A percentile compares a stretch with the other conserved stretches of the same genome.
Evolutionary conservation across 148 eudicot genomes (phyloP).

Genomic region (Heliosperma pusillum): DNA sequence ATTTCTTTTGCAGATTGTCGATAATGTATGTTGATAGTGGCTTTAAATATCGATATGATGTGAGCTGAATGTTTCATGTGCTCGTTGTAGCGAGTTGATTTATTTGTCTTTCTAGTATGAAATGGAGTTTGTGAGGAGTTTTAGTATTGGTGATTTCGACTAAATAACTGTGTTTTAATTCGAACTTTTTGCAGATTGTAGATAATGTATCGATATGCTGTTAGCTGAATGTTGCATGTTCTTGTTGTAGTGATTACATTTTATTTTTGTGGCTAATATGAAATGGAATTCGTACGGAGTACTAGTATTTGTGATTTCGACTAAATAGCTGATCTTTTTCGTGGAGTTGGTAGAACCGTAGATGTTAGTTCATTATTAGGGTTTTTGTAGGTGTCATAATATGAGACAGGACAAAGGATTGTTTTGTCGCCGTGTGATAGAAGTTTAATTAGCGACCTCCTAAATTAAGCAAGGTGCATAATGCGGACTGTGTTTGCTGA

Average conservation of each 20-base stretch:
- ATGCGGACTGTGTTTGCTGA: not conserved
- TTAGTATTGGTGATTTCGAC: no score
- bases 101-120: not conserved
- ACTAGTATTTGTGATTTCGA: not conserved
- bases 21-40: not conserved
- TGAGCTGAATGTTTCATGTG: not conserved
- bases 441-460: not conserved
- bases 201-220: no score
- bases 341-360: constrained; percentile 1
- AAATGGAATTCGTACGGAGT: no score
- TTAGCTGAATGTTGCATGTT: no score
- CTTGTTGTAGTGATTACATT: no score
- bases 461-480: not conserved
- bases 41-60: not conserved
- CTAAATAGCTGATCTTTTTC: not conserved
- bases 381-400: no score
- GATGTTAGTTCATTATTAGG: not conserved
- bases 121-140: no score
- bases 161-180: no score
- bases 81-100: not conserved
- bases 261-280: no score
- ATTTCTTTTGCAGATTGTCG: not conserved
- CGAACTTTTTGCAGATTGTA: no score
- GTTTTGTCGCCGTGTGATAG: not conserved
- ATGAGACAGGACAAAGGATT: not conserved